A percentile compares a stretch with the other conserved stretches of the same genome.
Evolutionary conservation across 2,329 filamentous ascomycete species (phyloP).

Genomic region (Cladobotryum mycophilum): DNA sequence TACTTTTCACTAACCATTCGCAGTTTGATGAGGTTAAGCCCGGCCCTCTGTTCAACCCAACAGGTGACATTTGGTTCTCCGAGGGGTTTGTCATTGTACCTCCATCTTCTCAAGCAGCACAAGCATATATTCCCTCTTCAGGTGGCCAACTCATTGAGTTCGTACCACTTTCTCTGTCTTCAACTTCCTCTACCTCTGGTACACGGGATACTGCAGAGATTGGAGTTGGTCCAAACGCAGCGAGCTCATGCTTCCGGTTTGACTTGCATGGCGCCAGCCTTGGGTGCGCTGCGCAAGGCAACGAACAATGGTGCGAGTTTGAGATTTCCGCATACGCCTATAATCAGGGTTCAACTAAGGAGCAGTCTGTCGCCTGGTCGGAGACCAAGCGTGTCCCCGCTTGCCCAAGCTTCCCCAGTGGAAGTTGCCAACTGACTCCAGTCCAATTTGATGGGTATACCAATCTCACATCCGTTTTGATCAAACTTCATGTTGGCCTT

Average conservation of each 20-base stretch:
- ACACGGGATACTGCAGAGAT: conserved; percentile 33
- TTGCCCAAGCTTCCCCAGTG: conserved; percentile 28
- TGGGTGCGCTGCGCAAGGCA: conserved; percentile 31
- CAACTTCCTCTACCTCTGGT: conserved; percentile 14
- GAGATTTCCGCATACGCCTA: conserved; percentile 36
- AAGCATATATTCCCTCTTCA: conserved; percentile 32
- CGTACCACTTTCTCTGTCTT: conserved; percentile 29
- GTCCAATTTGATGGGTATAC: conserved; percentile 32
- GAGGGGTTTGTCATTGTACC: conserved; percentile 35
- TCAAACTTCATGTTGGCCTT: conserved; percentile 31
- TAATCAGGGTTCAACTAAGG: conserved; percentile 25
- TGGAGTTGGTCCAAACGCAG: conserved; percentile 32
- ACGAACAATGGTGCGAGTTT: conserved; percentile 35
- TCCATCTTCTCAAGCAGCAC: conserved; percentile 24
- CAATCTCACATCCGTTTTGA: conserved; percentile 33
- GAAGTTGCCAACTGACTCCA: conserved; percentile 28
- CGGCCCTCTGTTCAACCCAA: conserved; percentile 35
- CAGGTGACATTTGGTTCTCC: conserved; percentile 36
- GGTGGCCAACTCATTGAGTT: conserved; percentile 36
- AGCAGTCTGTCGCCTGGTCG: conserved; percentile 34
- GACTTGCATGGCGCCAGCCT: conserved; percentile 33
- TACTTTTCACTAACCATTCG: conserved; percentile 12
- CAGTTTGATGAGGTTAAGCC: conserved; percentile 33
- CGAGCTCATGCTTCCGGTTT: conserved; percentile 33
- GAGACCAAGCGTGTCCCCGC: conserved; percentile 34